Evolutionary conservation across 2,329 filamentous ascomycete genomes (phyloP).

Genomic region (Sarocladiaceae sp.): DNA sequence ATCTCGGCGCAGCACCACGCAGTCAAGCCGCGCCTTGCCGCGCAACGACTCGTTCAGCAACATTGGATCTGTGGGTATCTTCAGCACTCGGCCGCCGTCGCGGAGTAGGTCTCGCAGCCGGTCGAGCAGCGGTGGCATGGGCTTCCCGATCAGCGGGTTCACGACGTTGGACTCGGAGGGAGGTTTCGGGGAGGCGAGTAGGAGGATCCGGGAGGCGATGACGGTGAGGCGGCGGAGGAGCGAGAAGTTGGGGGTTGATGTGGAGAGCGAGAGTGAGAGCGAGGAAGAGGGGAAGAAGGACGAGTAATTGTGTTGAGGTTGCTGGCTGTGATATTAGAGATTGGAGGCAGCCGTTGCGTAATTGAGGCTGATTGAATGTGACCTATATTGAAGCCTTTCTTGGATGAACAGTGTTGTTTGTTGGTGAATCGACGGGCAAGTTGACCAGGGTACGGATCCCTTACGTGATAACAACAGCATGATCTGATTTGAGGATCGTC

Average conservation of each 20-base stretch:
- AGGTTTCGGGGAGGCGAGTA: slow-evolving; percentile 74
- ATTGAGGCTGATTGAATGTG: no score
- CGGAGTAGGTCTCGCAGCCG: slow-evolving; percentile 66
- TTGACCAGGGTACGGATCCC: no score
- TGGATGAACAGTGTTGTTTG: background rate
- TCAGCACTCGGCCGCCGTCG: slow-evolving; percentile 80
- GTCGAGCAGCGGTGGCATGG: slow-evolving; percentile 61
- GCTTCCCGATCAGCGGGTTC: slow-evolving; percentile 64
- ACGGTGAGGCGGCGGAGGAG: slow-evolving; percentile 52
- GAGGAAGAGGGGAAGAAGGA: slow-evolving; percentile 37
- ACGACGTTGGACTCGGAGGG: slow-evolving; percentile 61
- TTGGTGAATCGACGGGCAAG: no score
- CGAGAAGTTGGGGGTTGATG: slow-evolving; percentile 30
- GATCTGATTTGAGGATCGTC: no score
- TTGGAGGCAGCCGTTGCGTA: no score
- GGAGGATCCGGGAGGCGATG: slow-evolving; percentile 82
- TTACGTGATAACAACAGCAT: no score
- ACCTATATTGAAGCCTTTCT: background rate
- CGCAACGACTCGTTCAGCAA: slow-evolving; percentile 93
- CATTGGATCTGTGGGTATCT: slow-evolving; percentile 80
- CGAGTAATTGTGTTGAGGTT: slow-evolving; percentile 15
- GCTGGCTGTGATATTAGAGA: background rate
- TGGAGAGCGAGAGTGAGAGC: slow-evolving; percentile 26
- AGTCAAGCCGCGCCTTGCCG: slow-evolving; percentile 53
- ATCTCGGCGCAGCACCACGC: slow-evolving; percentile 44